Evolutionary conservation across 1,284 basidiomycete genomes (phyloP).

Genomic region (Irpex sp.): DNA sequence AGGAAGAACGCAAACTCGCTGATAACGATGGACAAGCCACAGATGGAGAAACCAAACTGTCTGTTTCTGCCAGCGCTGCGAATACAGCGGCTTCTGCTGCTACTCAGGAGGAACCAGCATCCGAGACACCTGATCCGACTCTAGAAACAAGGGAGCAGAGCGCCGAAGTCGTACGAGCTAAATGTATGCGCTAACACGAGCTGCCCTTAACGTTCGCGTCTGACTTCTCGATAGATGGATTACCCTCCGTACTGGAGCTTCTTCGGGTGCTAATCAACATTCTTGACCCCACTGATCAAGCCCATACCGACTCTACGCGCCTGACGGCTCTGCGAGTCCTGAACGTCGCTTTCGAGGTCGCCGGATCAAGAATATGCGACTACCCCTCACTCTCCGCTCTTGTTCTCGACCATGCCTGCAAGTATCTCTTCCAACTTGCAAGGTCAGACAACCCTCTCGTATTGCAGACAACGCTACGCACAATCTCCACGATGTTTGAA

Average conservation of each 20-base stretch:
- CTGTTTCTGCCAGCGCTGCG: conserved; percentile 32
- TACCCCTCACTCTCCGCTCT: conserved; percentile 75
- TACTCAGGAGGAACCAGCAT: neutral
- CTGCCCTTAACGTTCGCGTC: conserved; percentile 10
- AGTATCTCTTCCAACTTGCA: conserved; percentile 93
- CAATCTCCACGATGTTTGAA: conserved; percentile 86
- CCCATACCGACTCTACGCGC: conserved; percentile 96
- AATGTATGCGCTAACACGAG: conserved; percentile 36
- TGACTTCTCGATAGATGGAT: conserved; percentile 55
- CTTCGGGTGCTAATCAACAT: conserved; percentile 94
- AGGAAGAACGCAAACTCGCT: conserved; percentile 64
- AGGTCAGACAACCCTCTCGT: conserved; percentile 84
- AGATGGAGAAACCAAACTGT: conserved; percentile 61
- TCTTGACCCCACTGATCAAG: conserved; percentile 89
- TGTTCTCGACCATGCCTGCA: conserved; percentile 88
- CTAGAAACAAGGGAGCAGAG: neutral
- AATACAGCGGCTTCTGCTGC: neutral
- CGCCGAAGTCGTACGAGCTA: conserved; percentile 16
- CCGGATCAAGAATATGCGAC: conserved; percentile 70
- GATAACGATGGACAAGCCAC: conserved; percentile 43
- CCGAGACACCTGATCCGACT: neutral
- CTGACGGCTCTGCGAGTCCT: conserved; percentile 87
- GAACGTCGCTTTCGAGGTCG: conserved; percentile 86
- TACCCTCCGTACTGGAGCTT: conserved; percentile 92
- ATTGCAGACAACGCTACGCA: conserved; percentile 78